phyloP scores from a whole-genome alignment of 192 early-diverging fungal species.

The Linnemannia exigua region DNA sequence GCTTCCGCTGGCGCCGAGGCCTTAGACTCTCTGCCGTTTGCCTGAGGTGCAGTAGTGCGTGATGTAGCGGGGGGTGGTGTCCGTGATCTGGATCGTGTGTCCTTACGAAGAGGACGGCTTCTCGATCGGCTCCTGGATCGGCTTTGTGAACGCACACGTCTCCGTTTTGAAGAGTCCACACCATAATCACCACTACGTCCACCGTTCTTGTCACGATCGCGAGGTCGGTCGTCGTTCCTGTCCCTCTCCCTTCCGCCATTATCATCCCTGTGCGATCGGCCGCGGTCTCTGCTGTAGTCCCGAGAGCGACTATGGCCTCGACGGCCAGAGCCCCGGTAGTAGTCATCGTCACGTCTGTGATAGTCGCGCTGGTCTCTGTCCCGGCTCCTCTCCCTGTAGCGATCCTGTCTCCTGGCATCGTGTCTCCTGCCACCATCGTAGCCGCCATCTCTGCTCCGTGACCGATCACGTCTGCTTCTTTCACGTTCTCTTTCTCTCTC shows the following conservation, averaged over 20 bases:
- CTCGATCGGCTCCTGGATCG: conserved; percentile 39
- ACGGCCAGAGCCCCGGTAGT: conserved; percentile 37
- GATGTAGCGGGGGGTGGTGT: background rate
- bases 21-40: background rate
- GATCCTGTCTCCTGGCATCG: conserved; percentile 15
- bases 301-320: conserved; percentile 48
- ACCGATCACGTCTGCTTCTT: conserved; percentile 11
- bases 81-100: conserved; percentile 23
- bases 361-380: conserved; percentile 22
- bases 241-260: conserved; percentile 31
- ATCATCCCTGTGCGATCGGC: conserved; percentile 14
- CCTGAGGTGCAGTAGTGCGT: background rate
- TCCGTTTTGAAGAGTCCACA: conserved; percentile 14
- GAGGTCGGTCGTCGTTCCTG: conserved; percentile 21
- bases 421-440: conserved; percentile 13
- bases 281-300: conserved; percentile 23
- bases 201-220: conserved; percentile 6
- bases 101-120: conserved; percentile 2
- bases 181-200: conserved; percentile 4
- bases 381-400: conserved; percentile 27
- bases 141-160: conserved; percentile 21
- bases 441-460: conserved; percentile 28
- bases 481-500: conserved; percentile 37
- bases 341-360: conserved; percentile 15
- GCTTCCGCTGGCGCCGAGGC: background rate